These are phyloP conservation scores for Fusarium duplospermum DNA, from an alignment of 2,329 filamentous ascomycete species.

Conservation along the genomic window DNA sequence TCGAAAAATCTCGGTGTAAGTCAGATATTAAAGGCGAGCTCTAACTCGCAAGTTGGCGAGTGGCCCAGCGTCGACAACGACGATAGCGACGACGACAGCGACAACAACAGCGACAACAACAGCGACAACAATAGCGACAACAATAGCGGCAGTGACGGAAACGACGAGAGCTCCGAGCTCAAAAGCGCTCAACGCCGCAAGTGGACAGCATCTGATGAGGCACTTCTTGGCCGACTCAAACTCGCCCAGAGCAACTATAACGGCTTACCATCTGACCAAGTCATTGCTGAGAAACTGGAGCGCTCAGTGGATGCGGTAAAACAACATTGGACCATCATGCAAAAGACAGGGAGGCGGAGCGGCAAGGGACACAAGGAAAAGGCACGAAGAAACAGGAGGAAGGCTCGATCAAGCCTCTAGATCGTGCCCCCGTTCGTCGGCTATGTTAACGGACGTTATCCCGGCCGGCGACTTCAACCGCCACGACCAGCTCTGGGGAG, in stretches of 20 bases:
- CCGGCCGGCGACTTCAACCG: not conserved
- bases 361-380: not conserved
- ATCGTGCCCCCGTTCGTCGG: too few relatives aligned
- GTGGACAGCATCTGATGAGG: not conserved
- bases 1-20: not conserved
- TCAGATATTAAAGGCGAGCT: not conserved
- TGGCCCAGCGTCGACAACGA: not conserved
- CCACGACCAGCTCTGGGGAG: slow-evolving; percentile 35
- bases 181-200: slow-evolving; percentile 1
- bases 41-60: not conserved
- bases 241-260: not conserved
- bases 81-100: too few relatives aligned
- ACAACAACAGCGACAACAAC: too few relatives aligned
- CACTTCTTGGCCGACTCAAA: not conserved
- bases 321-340: slow-evolving; percentile 1
- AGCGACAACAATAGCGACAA: not conserved
- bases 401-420: not conserved
- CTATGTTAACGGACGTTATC: not conserved
- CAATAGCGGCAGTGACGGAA: not conserved
- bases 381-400: not conserved
- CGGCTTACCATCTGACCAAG: not conserved
- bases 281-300: not conserved
- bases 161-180: not conserved
- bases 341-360: not conserved
- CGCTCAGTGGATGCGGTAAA: not conserved